Base-by-base conservation (phyloP, 495 filamentous ascomycete species). In the Rostrohypoxylon terebratum region DNA sequence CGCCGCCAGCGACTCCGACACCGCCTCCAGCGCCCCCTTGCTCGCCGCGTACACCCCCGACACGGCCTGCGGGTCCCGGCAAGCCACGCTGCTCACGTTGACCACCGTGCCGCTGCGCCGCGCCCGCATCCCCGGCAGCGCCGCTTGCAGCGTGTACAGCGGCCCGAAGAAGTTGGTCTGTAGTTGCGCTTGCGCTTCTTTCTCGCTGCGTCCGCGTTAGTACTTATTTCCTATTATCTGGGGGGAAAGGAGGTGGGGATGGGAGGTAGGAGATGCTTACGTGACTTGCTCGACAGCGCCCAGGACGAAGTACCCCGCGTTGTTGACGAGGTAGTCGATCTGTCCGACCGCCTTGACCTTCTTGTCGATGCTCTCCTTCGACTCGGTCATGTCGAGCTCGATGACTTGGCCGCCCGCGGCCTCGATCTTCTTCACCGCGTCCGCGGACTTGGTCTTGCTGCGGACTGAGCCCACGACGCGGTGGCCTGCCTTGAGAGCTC, bases 121-220 rank as follows among this genome's bases (percentile, higher is more conserved):
- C 47, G 77, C 48, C 0, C 87, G 77, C 87, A 88, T 87, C 8
- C 73, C 51, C 3, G 84, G 83, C 0, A 88, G 36, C 11, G 84
- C 78, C 1, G 81, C 81, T 36, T 81, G 80, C 14, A 83, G 84
- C 23, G 85, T 70, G 14, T 81, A 76, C 23, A 82, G 57, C 0
- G 86, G 83, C 1, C 85, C 86, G 59, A 88, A 87, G 69, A 82
- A 86, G 69, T 84, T 80, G 4, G 81, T 83, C 48, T 86, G 81
- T 74, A 87, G 83, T 69, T 83, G 77, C 0, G 34, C 72, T 1
- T 80, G 79, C 28, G 81, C 59, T 71, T 88, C 84, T 25, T 81
- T 54, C 3, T 80, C 80, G 54, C 76, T 75, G 7, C 2, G 54
- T 36, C 13, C 8, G 3, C 14, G 53, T 64, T 48, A 64, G 42